A percentile compares a stretch with the other conserved stretches of the same genome.
Evolutionary conservation across 371 early-diverging fungal genomes (phyloP).

Genomic region (Gilbertella persicaria): DNA sequence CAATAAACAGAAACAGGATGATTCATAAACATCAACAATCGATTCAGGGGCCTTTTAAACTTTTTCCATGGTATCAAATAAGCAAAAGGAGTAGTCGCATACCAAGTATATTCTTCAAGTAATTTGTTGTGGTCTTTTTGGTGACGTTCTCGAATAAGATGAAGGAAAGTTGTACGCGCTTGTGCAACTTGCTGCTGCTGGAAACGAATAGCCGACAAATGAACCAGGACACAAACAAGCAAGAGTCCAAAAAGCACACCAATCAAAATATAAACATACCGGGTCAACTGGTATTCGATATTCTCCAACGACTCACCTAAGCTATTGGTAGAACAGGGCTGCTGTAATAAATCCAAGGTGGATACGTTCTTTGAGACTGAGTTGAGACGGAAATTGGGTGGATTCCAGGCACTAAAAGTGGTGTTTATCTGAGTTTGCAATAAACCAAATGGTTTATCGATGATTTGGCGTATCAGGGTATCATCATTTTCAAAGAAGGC

Average conservation of each 20-base stretch:
- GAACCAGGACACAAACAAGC: background rate
- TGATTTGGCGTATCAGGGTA: constrained; percentile 5
- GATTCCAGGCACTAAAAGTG: constrained; percentile 14
- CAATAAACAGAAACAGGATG: constrained; percentile 35
- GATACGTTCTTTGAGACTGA: background rate
- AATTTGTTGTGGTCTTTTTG: background rate
- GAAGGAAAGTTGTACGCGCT: constrained; percentile 2
- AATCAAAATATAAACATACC: background rate
- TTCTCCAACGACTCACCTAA: background rate
- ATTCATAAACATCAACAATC: constrained; percentile 25
- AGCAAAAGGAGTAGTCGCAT: background rate
- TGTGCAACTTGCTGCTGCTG: constrained; percentile 4
- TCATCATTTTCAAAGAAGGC: constrained; percentile 29
- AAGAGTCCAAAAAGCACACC: background rate
- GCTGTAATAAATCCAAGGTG: background rate
- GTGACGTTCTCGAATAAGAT: background rate
- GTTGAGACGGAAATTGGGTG: background rate
- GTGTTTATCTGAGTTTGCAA: constrained; percentile 26
- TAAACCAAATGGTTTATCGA: constrained; percentile 28
- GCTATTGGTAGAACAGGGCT: constrained; percentile 1
- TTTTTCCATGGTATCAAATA: background rate
- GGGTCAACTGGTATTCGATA: background rate
- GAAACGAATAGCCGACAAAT: constrained; percentile 1
- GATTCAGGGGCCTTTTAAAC: background rate
- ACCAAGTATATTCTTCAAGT: constrained; percentile 2